A percentile compares a stretch with the other conserved stretches of the same genome.
These are phyloP conservation scores for Articulospora tetracladia DNA, from an alignment of 495 filamentous ascomycete species.

Conservation along the genomic window DNA sequence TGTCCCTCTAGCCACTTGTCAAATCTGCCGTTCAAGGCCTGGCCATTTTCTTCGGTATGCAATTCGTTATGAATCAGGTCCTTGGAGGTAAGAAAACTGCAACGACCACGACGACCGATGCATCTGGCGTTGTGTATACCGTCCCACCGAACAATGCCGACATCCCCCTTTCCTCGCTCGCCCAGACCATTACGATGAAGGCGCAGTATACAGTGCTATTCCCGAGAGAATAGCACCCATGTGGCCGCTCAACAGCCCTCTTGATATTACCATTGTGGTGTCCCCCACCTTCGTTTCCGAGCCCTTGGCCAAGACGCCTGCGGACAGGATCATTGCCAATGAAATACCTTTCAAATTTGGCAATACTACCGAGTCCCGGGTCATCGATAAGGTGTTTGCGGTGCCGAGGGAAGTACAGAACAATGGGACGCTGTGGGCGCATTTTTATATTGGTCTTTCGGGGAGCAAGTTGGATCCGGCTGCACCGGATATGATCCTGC, in stretches of 20 bases:
- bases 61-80: constrained; percentile 51
- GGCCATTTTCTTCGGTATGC: constrained; percentile 64
- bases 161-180: constrained; percentile 67
- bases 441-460: constrained; percentile 80
- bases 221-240: constrained; percentile 81
- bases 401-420: constrained; percentile 80
- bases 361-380: constrained; percentile 73
- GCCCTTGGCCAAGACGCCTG: constrained; percentile 54
- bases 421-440: constrained; percentile 91
- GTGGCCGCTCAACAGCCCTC: constrained; percentile 70
- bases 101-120: constrained; percentile 41
- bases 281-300: constrained; percentile 68
- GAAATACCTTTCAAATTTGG: constrained; percentile 82
- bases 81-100: constrained; percentile 43
- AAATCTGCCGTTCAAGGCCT: constrained; percentile 59
- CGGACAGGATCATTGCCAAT: constrained; percentile 60
- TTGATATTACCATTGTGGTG: constrained; percentile 86
- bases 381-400: constrained; percentile 70
- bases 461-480: constrained; percentile 74
- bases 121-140: constrained; percentile 41
- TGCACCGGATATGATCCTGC: constrained; percentile 62
- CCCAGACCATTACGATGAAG: constrained; percentile 51
- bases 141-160: constrained; percentile 39
- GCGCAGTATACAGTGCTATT: constrained; percentile 63
- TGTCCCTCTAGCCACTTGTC: constrained; percentile 41